Percentiles rank a stretch among this genome's conserved stretches.
Evolutionary conservation across 1,284 basidiomycete genomes (phyloP).

Genomic region (Sphaerobolus stellatus): DNA sequence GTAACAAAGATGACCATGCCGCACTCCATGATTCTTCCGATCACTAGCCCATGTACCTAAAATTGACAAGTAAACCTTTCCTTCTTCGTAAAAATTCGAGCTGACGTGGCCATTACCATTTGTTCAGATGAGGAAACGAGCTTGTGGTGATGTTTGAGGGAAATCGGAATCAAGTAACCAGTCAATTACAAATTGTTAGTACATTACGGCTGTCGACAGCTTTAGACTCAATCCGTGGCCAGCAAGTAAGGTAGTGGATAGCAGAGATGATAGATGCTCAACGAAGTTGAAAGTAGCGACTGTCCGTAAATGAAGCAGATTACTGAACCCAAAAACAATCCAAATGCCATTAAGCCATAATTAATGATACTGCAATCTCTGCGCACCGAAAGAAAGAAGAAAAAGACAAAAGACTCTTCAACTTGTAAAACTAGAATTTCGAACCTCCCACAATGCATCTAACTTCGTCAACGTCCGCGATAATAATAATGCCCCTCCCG

Average conservation of each 20-base stretch:
- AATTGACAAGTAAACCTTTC: conserved; percentile 91
- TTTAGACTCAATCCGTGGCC: too few species aligned
- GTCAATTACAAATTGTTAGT: conserved; percentile 90
- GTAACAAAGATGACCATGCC: conserved; percentile 79
- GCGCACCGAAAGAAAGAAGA: neutral
- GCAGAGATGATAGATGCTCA: too few species aligned
- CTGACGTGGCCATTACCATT: conserved; percentile 87
- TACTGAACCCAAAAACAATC: neutral
- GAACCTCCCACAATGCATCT: conserved; percentile 34
- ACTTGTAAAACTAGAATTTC: conserved; percentile 11
- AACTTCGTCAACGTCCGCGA: conserved; percentile 67
- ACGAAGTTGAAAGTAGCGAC: too few species aligned
- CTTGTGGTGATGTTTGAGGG: conserved; percentile 82
- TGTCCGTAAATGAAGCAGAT: neutral
- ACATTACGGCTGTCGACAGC: too few species aligned
- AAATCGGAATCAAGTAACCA: conserved; percentile 89
- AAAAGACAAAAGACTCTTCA: neutral
- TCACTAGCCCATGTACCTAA: conserved; percentile 92
- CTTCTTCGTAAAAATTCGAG: conserved; percentile 93
- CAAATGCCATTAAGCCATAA: neutral
- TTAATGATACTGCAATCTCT: neutral
- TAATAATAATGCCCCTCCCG: conserved; percentile 79
- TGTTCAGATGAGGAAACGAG: conserved; percentile 92
- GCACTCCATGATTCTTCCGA: conserved; percentile 84
- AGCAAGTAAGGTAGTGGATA: too few species aligned